Conservation (phyloP, 2,329 filamentous ascomycete genomes). For the Sporothrix variecibatus region DNA sequence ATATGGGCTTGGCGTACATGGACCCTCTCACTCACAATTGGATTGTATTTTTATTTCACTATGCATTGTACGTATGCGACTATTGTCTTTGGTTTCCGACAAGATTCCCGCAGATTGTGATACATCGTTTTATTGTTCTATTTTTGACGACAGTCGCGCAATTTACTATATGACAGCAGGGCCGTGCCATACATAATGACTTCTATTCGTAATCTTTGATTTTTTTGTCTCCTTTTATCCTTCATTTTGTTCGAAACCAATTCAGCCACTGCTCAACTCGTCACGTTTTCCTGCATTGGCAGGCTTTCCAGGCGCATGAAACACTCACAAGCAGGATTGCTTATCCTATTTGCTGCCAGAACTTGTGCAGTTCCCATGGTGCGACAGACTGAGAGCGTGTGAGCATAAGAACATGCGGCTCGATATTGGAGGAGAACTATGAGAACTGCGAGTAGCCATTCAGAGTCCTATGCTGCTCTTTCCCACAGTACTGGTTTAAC, state of each 20-base stretch:
- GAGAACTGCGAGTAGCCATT: not conserved
- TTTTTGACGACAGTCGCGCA: not conserved
- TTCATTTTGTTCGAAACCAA: constrained; percentile 8
- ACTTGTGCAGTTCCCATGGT: not conserved
- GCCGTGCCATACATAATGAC: not conserved
- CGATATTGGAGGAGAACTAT: not conserved
- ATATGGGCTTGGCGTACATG: not conserved
- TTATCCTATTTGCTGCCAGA: not conserved
- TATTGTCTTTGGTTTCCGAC: not conserved
- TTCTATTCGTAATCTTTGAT: not conserved
- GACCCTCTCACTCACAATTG: constrained; percentile 15
- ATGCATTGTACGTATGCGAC: not conserved
- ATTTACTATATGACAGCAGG: not conserved
- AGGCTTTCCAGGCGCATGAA: not conserved
- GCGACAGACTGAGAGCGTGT: not conserved
- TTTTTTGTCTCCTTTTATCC: not conserved
- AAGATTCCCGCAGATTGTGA: constrained; percentile 5
- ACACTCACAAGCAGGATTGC: not conserved
- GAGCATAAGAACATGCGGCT: not conserved
- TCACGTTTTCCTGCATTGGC: not conserved
- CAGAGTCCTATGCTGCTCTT: not conserved
- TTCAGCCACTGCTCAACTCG: not conserved
- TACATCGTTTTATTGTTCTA: constrained; percentile 6
- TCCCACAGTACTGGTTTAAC: not conserved
- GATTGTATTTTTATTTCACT: not conserved